Evolutionary conservation across 139 green algal species (phyloP).

Genomic region (Chlorella sp.): DNA sequence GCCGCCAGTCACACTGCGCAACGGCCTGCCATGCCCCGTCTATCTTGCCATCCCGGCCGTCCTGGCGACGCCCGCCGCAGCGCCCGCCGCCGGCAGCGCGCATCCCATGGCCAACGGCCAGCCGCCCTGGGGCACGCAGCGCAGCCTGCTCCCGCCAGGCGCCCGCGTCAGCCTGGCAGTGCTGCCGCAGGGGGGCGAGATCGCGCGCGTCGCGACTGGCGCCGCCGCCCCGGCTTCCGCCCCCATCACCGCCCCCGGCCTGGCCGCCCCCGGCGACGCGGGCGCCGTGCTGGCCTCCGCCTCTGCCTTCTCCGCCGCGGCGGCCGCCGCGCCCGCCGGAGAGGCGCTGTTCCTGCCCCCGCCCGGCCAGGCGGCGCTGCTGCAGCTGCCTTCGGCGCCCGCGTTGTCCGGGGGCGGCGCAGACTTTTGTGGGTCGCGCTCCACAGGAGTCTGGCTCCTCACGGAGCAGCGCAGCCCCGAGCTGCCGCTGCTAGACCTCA

Average conservation of each 20-base stretch:
- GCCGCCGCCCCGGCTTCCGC: too few relatives aligned
- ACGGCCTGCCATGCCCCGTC: conserved; percentile 28
- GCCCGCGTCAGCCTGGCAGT: conserved; percentile 3
- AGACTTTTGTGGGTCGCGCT: not conserved
- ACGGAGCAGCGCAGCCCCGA: conserved; percentile 10
- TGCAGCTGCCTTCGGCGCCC: conserved; percentile 19
- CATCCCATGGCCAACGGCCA: too few relatives aligned
- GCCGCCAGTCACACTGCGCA: conserved; percentile 31
- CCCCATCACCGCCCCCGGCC: too few relatives aligned
- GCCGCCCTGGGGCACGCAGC: not conserved
- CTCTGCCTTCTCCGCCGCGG: too few relatives aligned
- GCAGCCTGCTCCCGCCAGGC: not conserved
- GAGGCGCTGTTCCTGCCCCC: not conserved
- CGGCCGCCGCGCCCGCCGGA: not conserved
- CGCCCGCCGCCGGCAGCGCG: too few relatives aligned
- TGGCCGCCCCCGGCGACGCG: too few relatives aligned
- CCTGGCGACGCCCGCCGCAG: too few relatives aligned
- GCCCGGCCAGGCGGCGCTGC: not conserved
- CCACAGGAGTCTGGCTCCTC: not conserved
- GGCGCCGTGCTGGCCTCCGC: too few relatives aligned
- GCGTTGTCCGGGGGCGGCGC: too few relatives aligned
- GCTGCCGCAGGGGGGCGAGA: conserved; percentile 7
- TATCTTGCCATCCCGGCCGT: too few relatives aligned
- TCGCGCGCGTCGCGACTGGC: too few relatives aligned
- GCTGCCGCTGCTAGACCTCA: conserved; percentile 17